phyloP scores from a whole-genome alignment of 2,329 filamentous ascomycete species.

The Exophiala sp. region DNA sequence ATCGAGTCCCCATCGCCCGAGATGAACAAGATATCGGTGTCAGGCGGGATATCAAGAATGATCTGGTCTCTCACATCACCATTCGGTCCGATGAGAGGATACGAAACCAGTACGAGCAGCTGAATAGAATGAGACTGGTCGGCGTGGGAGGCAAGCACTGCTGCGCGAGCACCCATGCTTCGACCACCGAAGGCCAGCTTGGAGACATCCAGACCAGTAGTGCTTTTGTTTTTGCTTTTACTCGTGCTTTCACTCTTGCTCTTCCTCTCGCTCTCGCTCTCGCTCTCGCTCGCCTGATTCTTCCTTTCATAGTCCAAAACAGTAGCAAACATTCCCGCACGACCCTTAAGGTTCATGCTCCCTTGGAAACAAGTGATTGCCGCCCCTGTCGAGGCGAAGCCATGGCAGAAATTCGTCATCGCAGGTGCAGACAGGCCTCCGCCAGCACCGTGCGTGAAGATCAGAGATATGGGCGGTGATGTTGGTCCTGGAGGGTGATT shows the following conservation, averaged over 20 bases:
- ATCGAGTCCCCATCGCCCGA: slow-evolving; percentile 24
- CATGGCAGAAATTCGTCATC: slow-evolving; percentile 21
- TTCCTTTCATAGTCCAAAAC: slow-evolving; percentile 14
- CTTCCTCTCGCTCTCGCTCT: background rate
- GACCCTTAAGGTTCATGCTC: slow-evolving; percentile 23
- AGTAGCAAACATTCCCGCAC: slow-evolving; percentile 17
- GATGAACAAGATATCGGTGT: slow-evolving; percentile 25
- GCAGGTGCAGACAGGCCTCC: slow-evolving; percentile 23
- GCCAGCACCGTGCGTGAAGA: slow-evolving; percentile 29
- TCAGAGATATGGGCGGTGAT: slow-evolving; percentile 3
- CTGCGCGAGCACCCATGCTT: slow-evolving; percentile 24
- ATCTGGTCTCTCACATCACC: slow-evolving; percentile 26
- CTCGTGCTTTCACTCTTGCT: no score
- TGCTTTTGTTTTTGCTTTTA: no score
- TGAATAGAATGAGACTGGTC: slow-evolving; percentile 11
- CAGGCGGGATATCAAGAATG: slow-evolving; percentile 15
- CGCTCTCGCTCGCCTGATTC: background rate
- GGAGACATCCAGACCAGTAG: no score
- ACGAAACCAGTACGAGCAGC: slow-evolving; percentile 21
- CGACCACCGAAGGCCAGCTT: slow-evolving; percentile 21
- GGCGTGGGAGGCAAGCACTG: slow-evolving; percentile 15
- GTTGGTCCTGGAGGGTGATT: background rate
- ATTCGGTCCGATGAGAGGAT: slow-evolving; percentile 20
- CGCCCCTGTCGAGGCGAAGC: slow-evolving; percentile 13
- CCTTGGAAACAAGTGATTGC: slow-evolving; percentile 23